Base-by-base conservation (phyloP, 1,284 basidiomycete species). In the Dichomitus squalens region DNA sequence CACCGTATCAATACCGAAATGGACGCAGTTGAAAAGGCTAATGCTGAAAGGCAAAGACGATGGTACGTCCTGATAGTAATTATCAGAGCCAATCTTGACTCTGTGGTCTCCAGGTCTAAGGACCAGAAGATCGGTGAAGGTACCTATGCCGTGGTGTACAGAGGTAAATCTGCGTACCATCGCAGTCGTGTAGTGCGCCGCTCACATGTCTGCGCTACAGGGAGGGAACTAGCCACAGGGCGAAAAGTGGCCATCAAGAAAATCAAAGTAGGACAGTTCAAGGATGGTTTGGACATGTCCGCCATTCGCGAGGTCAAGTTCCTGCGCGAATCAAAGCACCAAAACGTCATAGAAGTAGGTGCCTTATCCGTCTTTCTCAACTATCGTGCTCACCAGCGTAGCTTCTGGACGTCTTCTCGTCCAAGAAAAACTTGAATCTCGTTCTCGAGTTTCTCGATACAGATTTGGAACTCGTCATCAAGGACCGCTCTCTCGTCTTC, bases 231-330 rank as follows among this genome's bases (percentile, higher is more conserved):
- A 18, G 76, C 84, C 0, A 92, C 89, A 0, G 83, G 83, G 12
- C 76, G 86, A 14, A 90, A 91, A 74, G 86, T 98, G 5, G 97
- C 97, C 52, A 98, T 99, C 71, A 99, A 99, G 80, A 99, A 99
- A 75, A 96, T 97, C 70, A 97, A 97, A 72, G 91, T 95, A 16
- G 95, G 96, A 21, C 90, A 95, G 70, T 95, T 97, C 81, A 97
- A 96, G 72, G 96, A 99, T 75, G 97, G 97, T 8, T 82, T 99
- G 52, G 97, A 99, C 76, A 97, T 99, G 91, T 97, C 95, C 60
- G 97, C 97, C 47, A 89, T 99, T 60, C 89, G 97, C 38, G 97
- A 99, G 76, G 96, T 99, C 70, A 98, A 98, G 74, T 98, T 96
- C 72, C 78, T 99, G 58, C 87, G 93, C 55, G 97, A 99, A 73